phyloP scores from a whole-genome alignment of 163 green algal species.

The Scenedesmus sp. region DNA sequence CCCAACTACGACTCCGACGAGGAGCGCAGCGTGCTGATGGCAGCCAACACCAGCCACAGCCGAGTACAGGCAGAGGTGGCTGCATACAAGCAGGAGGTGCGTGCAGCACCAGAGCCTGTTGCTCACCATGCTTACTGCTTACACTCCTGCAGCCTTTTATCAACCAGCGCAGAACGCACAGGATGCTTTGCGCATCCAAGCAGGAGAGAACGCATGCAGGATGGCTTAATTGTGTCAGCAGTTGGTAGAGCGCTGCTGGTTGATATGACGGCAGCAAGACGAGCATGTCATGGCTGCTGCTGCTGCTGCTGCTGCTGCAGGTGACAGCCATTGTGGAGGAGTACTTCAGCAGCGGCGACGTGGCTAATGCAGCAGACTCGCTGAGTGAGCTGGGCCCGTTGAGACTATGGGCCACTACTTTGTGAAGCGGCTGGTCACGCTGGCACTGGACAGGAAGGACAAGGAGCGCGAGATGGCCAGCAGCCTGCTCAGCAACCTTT shows the following conservation, averaged over 20 bases:
- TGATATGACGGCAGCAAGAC: too few species aligned
- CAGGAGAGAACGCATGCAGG: too few species aligned
- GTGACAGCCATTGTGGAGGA: constrained; percentile 83
- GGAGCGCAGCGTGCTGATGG: constrained; percentile 65
- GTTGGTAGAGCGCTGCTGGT: neutral
- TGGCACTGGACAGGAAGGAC: constrained; percentile 90
- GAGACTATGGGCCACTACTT: constrained; percentile 81
- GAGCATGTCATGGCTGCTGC: neutral
- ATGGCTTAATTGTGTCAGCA: too few species aligned
- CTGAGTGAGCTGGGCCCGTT: constrained; percentile 75
- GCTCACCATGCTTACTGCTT: neutral
- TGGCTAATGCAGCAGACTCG: constrained; percentile 77
- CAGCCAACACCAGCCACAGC: neutral
- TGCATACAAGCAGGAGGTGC: constrained; percentile 80
- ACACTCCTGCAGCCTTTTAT: neutral
- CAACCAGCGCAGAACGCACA: neutral
- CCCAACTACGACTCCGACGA: constrained; percentile 93
- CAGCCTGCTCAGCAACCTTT: constrained; percentile 83
- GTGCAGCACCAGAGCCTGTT: constrained; percentile 1
- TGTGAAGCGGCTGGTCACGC: constrained; percentile 91
- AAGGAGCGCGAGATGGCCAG: constrained; percentile 92
- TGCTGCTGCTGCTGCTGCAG: constrained; percentile 60
- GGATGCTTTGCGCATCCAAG: too few species aligned
- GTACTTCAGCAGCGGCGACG: constrained; percentile 87
- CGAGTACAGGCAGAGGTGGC: constrained; percentile 64